Base-by-base conservation (phyloP, 2,329 filamentous ascomycete species). In the Aspergillus sp. region DNA sequence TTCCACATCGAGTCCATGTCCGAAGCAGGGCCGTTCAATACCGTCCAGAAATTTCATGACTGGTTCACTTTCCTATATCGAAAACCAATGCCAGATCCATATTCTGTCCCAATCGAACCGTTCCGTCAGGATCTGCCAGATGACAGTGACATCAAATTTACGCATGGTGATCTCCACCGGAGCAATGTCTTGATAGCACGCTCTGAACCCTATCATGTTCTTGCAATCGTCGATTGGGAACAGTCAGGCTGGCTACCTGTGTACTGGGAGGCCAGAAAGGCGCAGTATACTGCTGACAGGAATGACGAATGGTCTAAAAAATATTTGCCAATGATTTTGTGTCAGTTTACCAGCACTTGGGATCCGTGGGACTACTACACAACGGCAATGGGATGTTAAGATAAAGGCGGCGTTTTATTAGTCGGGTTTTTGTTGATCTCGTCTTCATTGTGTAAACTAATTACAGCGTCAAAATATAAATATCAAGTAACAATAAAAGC, bases 121-220 rank as follows among this genome's bases (percentile, higher is more conserved):
- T 62, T 60, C 33, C 60, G 61, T 28, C 33, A 59, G 38, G 49
- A 61, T 4, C 52, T 66, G 3, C 58, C 59, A 3, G 61, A 64
- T 53, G 50, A 62, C 46, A 49, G 55, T 47, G 44, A 50, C 3
- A 65, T 67, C 34, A 61, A 56, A 29, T 66, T 65, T 43, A 67
- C 62, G 6, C 63, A 67, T 50, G 56, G 53, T 28, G 64, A 68
- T 53, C 56, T 68, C 33, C 61, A 66, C 50, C 61, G 44, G 30
- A 61, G 57, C 38, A 67, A 67, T 38, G 56, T 67, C 35, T 57
- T 66, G n/a, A 39, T 65, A 27, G 56, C 56, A 12, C 12, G 47
- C 19, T 29, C 47, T 33, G 12, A 29, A 5, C 61, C 49, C 7
- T 55, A 53, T 39, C 49, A 44, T 47, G 48, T 59, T 44, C 36